A percentile compares a stretch with the other conserved stretches of the same genome.
phyloP scores from a whole-genome alignment of 2,329 filamentous ascomycete species.

The Nothophoma quercina region DNA sequence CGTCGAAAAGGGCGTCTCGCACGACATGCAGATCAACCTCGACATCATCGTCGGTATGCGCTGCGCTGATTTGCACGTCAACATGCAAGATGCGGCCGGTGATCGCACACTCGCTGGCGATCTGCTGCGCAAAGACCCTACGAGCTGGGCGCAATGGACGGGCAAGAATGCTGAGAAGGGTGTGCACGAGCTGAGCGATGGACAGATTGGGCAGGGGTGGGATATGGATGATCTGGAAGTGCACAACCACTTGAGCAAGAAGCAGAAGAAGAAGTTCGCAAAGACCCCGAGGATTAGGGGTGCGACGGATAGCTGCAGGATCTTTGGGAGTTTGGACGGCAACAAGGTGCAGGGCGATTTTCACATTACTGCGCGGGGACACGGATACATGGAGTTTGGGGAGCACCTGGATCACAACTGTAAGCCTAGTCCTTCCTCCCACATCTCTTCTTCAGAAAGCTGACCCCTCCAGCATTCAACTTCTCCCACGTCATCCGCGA shows the following conservation, averaged over 20 bases:
- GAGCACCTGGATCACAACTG: slow-evolving; percentile 81
- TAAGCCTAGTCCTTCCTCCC: too few relatives aligned
- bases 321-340: slow-evolving; percentile 87
- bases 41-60: slow-evolving; percentile 92
- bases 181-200: slow-evolving; percentile 55
- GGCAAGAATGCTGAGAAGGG: slow-evolving; percentile 69
- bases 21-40: slow-evolving; percentile 90
- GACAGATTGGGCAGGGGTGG: slow-evolving; percentile 63
- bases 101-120: slow-evolving; percentile 87
- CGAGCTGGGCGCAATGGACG: slow-evolving; percentile 82
- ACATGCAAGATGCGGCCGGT: slow-evolving; percentile 94
- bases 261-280: slow-evolving; percentile 70
- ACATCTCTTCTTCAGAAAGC: neutral
- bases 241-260: slow-evolving; percentile 83
- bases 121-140: slow-evolving; percentile 76
- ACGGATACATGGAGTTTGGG: slow-evolving; percentile 87
- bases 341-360: slow-evolving; percentile 99
- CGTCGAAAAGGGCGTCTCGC: slow-evolving; percentile 89
- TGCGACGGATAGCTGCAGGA: slow-evolving; percentile 77
- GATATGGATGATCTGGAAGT: slow-evolving; percentile 87
- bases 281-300: slow-evolving; percentile 75
- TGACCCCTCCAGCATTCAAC: slow-evolving; percentile 75
- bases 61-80: slow-evolving; percentile 89
- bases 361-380: slow-evolving; percentile 92
- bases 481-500: slow-evolving; percentile 97